Conservation (phyloP, 768 basidiomycete species). For the Boletus speciosus region DNA sequence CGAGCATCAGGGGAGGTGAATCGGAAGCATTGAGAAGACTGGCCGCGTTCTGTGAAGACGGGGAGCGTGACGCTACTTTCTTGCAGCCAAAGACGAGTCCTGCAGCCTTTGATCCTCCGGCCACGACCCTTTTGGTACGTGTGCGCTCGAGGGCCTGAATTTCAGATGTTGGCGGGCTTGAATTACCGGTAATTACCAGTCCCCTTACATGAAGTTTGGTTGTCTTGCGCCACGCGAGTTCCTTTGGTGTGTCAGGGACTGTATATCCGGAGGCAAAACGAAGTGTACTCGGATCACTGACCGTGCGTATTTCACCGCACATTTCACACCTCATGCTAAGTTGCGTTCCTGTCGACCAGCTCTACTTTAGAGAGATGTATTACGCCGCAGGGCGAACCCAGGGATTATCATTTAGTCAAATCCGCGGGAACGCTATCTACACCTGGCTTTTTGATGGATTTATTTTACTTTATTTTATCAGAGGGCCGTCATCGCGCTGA, state of each 20-base stretch:
- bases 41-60: constrained; percentile 16
- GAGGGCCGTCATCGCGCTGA: background rate
- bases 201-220: constrained; percentile 18
- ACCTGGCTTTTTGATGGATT: background rate
- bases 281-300: constrained; percentile 1
- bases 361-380: constrained; percentile 6
- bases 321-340: background rate
- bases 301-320: constrained; percentile 10
- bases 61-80: constrained; percentile 11
- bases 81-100: constrained; percentile 12
- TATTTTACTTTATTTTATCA: background rate
- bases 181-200: constrained; percentile 22
- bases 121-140: constrained; percentile 21
- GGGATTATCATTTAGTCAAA: constrained; percentile 8
- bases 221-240: constrained; percentile 19
- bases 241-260: constrained; percentile 12
- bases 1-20: constrained; percentile 31
- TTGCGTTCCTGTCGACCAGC: background rate
- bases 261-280: background rate
- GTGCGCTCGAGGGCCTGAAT: constrained; percentile 8
- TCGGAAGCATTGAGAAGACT: constrained; percentile 21
- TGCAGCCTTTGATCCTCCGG: constrained; percentile 21
- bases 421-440: constrained; percentile 22
- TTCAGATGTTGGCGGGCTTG: constrained; percentile 5
- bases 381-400: constrained; percentile 3